Evolutionary conservation across 352 stramenopile genomes (phyloP), one percentile per base, ranked within the genome.

Genomic region (Phytophthora syringae): DNA sequence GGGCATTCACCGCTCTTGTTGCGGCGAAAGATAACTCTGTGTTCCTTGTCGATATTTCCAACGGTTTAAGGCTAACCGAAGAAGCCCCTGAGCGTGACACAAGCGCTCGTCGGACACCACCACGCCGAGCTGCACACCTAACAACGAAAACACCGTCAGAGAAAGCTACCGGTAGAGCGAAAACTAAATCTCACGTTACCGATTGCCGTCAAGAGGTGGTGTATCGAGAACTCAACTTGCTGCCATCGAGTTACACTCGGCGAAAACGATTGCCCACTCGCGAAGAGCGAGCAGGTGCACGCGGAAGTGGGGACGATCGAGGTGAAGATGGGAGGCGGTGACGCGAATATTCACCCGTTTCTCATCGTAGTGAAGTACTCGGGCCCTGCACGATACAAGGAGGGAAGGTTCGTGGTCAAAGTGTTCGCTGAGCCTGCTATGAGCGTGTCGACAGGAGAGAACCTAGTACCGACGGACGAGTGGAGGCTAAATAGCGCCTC

Each of bases 21-120:
- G 67, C 77, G 2, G 69, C 77, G 18, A 54, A 43, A 5, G 58
- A 79, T 18, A 42, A 74, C 12, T 63, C 66, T 20, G 62, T 82
- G 3, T 15, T 86, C 15, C 57, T 80, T n/a, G 57, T 86, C 36
- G 65, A 84, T 50, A 40, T 79, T 25, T 72, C 70, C 3, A 76
- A 76, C 15, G 64, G 62, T 9, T 28, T 77, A 13, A 44, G 52
- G 11, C 1, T 24, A 10, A 27, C 22, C 1, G 57, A 57, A 60
- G 48, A 57, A 15, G 18, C 22, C 22, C 28, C 24, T 49, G 27
- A 18, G 10, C 44, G 22, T 51, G 16, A 18, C 5, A 25, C 24
- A 7, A 60, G 28, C 20, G 30, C 37, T 32, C 49, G 25, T n/a
- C 32, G 27, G 24, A 52, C 42, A 25, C 36, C 25, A 48, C 22